Conservation (phyloP, 768 basidiomycete genomes). For the Amanita muscaria region DNA sequence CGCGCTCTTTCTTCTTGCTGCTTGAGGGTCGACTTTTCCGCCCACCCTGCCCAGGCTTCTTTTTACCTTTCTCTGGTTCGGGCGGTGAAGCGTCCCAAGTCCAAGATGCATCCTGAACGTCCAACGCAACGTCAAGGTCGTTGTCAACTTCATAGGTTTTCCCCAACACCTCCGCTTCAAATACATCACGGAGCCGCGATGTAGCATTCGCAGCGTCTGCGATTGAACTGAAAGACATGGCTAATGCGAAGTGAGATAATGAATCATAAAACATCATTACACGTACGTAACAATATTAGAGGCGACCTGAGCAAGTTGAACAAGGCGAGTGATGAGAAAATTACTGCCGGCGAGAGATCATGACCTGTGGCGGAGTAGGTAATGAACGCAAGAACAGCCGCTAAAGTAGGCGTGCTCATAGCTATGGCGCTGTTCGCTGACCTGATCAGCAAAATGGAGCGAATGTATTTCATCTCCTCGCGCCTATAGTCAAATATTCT, state of each 20-base stretch:
- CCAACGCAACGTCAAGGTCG: constrained; percentile 52
- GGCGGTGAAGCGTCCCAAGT: constrained; percentile 79
- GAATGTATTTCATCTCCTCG: constrained; percentile 63
- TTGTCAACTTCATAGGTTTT: constrained; percentile 49
- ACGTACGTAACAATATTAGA: constrained; percentile 60
- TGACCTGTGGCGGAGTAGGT: constrained; percentile 73
- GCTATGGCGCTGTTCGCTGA: constrained; percentile 61
- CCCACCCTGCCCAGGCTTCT: constrained; percentile 19
- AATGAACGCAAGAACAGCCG: constrained; percentile 69
- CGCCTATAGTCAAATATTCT: constrained; percentile 62
- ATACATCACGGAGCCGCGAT: constrained; percentile 69
- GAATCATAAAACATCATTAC: constrained; percentile 4
- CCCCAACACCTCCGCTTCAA: constrained; percentile 71
- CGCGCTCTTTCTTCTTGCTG: constrained; percentile 15
- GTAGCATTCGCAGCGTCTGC: constrained; percentile 80
- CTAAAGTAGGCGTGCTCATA: constrained; percentile 66
- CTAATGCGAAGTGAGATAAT: constrained; percentile 25
- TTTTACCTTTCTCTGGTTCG: constrained; percentile 26
- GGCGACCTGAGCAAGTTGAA: constrained; percentile 81
- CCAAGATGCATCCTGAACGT: constrained; percentile 63
- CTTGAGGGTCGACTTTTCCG: constrained; percentile 23
- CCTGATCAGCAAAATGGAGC: constrained; percentile 56
- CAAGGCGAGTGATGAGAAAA: constrained; percentile 80
- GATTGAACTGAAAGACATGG: constrained; percentile 45
- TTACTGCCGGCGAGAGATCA: constrained; percentile 52